Conservation (phyloP, 176 grass and related monocot genomes). For the Carex littledalei region DNA sequence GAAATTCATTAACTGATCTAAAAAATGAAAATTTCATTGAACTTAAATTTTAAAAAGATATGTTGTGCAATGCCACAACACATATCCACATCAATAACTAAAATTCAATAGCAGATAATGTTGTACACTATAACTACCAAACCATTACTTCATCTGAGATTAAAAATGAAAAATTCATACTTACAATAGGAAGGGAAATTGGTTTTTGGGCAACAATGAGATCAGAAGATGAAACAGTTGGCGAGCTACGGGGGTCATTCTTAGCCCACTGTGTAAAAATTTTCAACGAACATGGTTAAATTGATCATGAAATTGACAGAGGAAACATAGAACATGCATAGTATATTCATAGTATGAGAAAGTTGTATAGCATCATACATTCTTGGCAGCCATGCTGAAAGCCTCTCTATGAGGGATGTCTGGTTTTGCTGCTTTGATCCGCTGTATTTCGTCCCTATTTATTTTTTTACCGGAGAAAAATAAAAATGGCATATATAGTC, state of each 20-base stretch:
- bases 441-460: conserved; percentile 95
- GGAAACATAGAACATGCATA: neutral
- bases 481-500: neutral
- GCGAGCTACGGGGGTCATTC: conserved; percentile 59
- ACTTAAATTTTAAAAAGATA: neutral
- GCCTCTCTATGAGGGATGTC: conserved; percentile 96
- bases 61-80: too few species aligned
- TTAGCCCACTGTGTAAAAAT: conserved; percentile 62
- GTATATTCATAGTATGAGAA: neutral
- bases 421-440: conserved; percentile 91
- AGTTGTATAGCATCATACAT: conserved; percentile 37
- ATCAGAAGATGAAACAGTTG: conserved; percentile 27
- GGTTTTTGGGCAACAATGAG: conserved; percentile 28
- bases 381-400: conserved; percentile 99
- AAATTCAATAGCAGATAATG: too few species aligned
- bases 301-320: neutral
- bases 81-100: too few species aligned
- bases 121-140: neutral
- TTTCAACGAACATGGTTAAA: neutral
- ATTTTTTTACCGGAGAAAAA: neutral
- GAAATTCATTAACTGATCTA: neutral
- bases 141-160: neutral
- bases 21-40: neutral
- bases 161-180: conserved; percentile 6
- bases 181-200: conserved; percentile 40